Evolutionary conservation across 2,329 filamentous ascomycete genomes (phyloP).

Genomic region (Aureobasidium sp.): DNA sequence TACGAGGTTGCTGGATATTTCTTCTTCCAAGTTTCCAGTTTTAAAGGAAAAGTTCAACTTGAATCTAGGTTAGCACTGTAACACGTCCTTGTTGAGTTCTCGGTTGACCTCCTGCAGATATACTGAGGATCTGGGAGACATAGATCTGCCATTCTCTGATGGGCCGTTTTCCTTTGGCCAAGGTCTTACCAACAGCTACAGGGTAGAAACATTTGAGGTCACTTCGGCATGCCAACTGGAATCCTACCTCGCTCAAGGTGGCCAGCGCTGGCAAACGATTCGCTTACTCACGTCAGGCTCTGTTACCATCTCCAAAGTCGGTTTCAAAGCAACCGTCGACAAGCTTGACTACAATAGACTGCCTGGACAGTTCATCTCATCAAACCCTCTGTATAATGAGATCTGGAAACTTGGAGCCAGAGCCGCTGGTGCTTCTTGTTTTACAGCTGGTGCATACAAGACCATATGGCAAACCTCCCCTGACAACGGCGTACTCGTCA

Average conservation of each 20-base stretch:
- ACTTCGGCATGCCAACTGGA: constrained; percentile 25
- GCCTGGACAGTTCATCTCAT: constrained; percentile 27
- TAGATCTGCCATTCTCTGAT: constrained; percentile 27
- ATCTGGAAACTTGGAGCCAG: constrained; percentile 36
- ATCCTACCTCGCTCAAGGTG: constrained; percentile 36
- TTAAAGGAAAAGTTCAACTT: constrained; percentile 27
- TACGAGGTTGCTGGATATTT: constrained; percentile 31
- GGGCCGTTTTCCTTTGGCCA: constrained; percentile 29
- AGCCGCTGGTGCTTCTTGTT: constrained; percentile 30
- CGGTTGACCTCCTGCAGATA: constrained; percentile 20
- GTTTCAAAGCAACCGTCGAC: constrained; percentile 29
- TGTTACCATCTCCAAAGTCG: constrained; percentile 26
- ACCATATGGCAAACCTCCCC: constrained; percentile 31
- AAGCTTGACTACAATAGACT: constrained; percentile 22
- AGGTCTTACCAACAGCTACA: constrained; percentile 31
- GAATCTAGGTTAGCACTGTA: constrained; percentile 25
- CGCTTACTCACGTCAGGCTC: constrained; percentile 30
- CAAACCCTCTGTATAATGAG: constrained; percentile 28
- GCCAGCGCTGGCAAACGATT: constrained; percentile 36
- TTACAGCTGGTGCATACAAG: constrained; percentile 32
- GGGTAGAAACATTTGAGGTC: constrained; percentile 36
- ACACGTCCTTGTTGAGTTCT: not conserved
- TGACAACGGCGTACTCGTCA: constrained; percentile 30
- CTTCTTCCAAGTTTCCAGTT: constrained; percentile 26
- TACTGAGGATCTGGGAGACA: constrained; percentile 28